Evolutionary conservation across 2,329 filamentous ascomycete species (phyloP).

Genomic region (Botrytis pseudocinerea): DNA sequence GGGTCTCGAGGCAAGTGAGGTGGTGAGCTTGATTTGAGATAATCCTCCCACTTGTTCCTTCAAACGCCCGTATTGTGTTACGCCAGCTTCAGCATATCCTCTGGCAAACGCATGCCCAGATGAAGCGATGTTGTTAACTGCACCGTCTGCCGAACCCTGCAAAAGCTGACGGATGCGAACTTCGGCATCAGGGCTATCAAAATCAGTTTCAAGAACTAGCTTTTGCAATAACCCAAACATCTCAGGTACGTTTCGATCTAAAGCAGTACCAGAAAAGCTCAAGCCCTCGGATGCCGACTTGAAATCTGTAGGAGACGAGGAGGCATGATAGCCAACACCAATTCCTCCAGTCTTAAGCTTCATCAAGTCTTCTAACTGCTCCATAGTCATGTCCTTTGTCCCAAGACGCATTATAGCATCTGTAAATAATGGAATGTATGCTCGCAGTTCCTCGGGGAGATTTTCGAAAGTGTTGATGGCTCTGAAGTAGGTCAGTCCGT

Average conservation of each 20-base stretch:
- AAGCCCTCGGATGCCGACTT: conserved; percentile 76
- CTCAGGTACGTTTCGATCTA: conserved; percentile 85
- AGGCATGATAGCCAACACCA: conserved; percentile 79
- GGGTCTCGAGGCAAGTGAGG: conserved; percentile 71
- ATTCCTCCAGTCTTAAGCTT: conserved; percentile 95
- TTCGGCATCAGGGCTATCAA: conserved; percentile 78
- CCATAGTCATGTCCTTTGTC: conserved; percentile 84
- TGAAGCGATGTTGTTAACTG: conserved; percentile 87
- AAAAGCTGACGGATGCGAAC: conserved; percentile 83
- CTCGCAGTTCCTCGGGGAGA: conserved; percentile 79
- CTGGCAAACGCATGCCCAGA: conserved; percentile 87
- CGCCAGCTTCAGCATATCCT: conserved; percentile 76
- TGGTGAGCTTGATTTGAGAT: conserved; percentile 82
- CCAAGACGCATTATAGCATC: conserved; percentile 92
- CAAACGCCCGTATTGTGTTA: conserved; percentile 70
- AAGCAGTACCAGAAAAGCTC: conserved; percentile 78
- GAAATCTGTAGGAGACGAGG: conserved; percentile 72
- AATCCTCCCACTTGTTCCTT: conserved; percentile 88
- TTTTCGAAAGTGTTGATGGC: conserved; percentile 78
- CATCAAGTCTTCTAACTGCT: conserved; percentile 91
- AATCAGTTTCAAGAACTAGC: conserved; percentile 84
- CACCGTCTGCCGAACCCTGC: conserved; percentile 82
- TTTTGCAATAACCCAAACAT: conserved; percentile 87
- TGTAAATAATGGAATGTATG: conserved; percentile 85
- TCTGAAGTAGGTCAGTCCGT: conserved; percentile 94